Conservation (phyloP, 352 stramenopile species). For the Phytophthora rubi region DNA sequence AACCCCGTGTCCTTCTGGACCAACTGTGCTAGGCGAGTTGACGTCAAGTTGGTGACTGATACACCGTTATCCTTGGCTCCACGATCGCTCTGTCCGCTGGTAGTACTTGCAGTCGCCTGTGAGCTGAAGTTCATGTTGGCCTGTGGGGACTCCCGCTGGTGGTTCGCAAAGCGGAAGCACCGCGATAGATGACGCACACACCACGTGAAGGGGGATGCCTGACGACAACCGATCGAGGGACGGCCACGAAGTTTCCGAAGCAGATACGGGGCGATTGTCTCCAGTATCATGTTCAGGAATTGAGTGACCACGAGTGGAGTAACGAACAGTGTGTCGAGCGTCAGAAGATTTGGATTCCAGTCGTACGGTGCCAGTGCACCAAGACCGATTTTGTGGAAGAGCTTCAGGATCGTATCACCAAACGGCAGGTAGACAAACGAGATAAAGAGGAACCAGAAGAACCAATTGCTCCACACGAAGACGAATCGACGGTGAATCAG, state of each 20-base stretch:
- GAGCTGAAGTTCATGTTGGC: slow-evolving; percentile 14
- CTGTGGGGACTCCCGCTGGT: slow-evolving; percentile 23
- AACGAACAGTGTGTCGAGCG: slow-evolving; percentile 88
- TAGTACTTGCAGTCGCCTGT: slow-evolving; percentile 17
- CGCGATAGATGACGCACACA: slow-evolving; percentile 52
- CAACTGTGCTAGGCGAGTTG: slow-evolving; percentile 64
- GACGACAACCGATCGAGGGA: slow-evolving; percentile 66
- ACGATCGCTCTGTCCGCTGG: slow-evolving; percentile 9
- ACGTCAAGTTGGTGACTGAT: slow-evolving; percentile 55
- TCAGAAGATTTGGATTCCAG: slow-evolving; percentile 75
- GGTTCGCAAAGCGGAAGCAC: slow-evolving; percentile 43
- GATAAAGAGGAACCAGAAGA: slow-evolving; percentile 92
- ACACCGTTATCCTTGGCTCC: slow-evolving; percentile 29
- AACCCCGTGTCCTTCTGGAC: slow-evolving; percentile 81
- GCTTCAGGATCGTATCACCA: slow-evolving; percentile 65
- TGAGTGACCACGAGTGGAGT: slow-evolving; percentile 89
- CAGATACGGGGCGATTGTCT: slow-evolving; percentile 87
- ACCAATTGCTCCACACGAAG: slow-evolving; percentile 93
- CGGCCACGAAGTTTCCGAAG: slow-evolving; percentile 80
- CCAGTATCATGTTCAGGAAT: slow-evolving; percentile 89
- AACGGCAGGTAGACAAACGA: slow-evolving; percentile 92
- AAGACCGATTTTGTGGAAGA: slow-evolving; percentile 59
- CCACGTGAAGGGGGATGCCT: slow-evolving; percentile 66
- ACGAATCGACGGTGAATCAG: slow-evolving; percentile 89
- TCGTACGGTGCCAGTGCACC: slow-evolving; percentile 69